Evolutionary conservation across 139 green algal genomes (phyloP), one percentile per base, ranked within the genome.

Genomic region (Deuterostichococcus epilithicus): DNA sequence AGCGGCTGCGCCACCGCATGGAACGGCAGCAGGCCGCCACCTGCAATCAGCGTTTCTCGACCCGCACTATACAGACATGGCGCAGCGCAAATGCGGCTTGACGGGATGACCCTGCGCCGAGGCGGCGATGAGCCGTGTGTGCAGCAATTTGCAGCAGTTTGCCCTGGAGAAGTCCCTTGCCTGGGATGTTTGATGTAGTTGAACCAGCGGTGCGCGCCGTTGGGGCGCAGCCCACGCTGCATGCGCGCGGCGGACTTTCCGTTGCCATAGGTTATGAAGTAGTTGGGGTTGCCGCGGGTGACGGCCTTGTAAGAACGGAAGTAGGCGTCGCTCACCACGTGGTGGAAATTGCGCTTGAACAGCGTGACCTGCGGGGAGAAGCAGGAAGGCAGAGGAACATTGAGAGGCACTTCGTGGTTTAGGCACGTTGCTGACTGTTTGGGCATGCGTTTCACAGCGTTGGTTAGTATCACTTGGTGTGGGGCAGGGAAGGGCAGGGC

Each of bases 261-360:
- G 76, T 95, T 95, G 45, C 82, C 88, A 75, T 95, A 94, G 0
- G 91, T 94, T 20, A 91, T 86, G 78, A 94, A 96, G 77, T 94
- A 96, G 82, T 96, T 95, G 76, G 90, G 90, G 78, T 96, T 96
- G 72, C 86, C 90, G 0, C 85, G 77, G 3, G 91, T 80, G 33
- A 94, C 81, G 1, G 72, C 78, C n/a, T 81, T 71, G 66, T 92
- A 92, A 0, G 81, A 74, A 70, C 84, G 83, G 77, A 92, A 94
- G 78, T 96, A 96, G 18, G 76, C 58, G 58, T 93, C 88, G 42
- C 77, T 84, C 45, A 86, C 67, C 20, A 96, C 91, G 70, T 96
- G 91, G 20, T 85, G 72, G 66, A 85, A 95, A 68, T 93, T 95
- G 63, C 84, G 85, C 82, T 96, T 96, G 77, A 96, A 96, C 59